These are phyloP conservation scores for Acacia concinna DNA, from an alignment of 331 rosid genomes.

Conservation along the genomic window DNA sequence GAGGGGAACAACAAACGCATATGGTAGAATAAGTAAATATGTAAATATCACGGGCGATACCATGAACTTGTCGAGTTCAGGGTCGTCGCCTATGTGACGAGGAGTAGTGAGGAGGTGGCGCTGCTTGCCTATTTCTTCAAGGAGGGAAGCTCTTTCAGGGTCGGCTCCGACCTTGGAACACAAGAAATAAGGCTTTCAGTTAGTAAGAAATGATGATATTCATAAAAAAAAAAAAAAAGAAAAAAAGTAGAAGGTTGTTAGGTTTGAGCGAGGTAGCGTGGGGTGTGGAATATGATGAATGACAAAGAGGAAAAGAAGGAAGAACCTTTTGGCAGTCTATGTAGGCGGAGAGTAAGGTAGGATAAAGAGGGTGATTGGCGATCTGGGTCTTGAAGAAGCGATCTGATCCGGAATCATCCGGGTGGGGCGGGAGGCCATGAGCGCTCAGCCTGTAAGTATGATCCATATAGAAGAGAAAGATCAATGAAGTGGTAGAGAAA, in stretches of 20 bases:
- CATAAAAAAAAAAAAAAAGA: not conserved
- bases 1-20: not conserved
- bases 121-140: constrained; percentile 58
- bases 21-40: not conserved
- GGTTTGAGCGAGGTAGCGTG: no score
- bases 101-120: constrained; percentile 39
- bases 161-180: constrained; percentile 76
- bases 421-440: not conserved
- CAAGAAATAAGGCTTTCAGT: not conserved
- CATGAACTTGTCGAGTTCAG: constrained; percentile 83
- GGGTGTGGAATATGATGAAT: no score
- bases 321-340: constrained; percentile 74
- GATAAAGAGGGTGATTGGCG: constrained; percentile 71
- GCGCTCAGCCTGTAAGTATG: constrained; percentile 36
- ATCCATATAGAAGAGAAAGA: constrained; percentile 33
- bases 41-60: constrained; percentile 31
- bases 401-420: constrained; percentile 39
- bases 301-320: no score
- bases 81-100: constrained; percentile 66
- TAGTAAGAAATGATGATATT: not conserved
- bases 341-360: constrained; percentile 68
- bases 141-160: constrained; percentile 53
- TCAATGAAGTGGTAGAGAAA: not conserved
- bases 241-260: no score
- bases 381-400: constrained; percentile 64